Base-by-base conservation (phyloP, 1,284 basidiomycete genomes). In the Leccinum griseonigrum region DNA sequence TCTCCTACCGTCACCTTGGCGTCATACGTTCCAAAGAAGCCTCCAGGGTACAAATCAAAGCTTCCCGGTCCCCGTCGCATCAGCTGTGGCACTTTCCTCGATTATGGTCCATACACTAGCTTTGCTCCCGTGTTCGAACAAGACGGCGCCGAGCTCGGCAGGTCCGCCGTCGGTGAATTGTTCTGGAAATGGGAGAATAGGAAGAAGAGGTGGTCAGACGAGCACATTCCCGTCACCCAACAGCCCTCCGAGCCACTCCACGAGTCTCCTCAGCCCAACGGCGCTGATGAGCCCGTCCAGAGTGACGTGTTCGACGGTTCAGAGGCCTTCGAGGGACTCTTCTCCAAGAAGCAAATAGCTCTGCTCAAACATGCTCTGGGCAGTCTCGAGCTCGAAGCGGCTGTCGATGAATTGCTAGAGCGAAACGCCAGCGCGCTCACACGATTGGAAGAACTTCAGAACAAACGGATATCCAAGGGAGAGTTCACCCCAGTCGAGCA, bases 91-190 rank as follows among this genome's bases (percentile, higher is more conserved):
- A 74, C 79, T 2, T 92, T 91, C 69, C 77, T 93, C 10, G 87
- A 92, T 71, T 93, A 93, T 69, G 91, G 91, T 0, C 80, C 81
- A 8, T 88, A 81, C 68, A 75, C 88, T 3, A 88, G 83, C 69
- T 93, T 93, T 73, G 90, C 90, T 0, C 91, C 91, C 2, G 77
- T 80, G 14, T 92, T 90, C 70, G 88, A 91, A 64, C 87, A 89
- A 66, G 86, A 88, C 59, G 85, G 85, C 9, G 80, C 83, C 48
- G 83, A 90, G 68, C 75, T 91, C 13, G 90, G 90, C 2, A 78
- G 83, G 58, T 71, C 78, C 7, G 78, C 81, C 57, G 77, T 92
- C 61, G 86, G 84, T 22, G 82, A 88, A 68, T 74, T 85, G 10
- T 74, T 87, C 32, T 85, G 78, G 71, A 72, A 74, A 65, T 74